Conservation (phyloP, 169 alveolate species). For the Eimeria necatrix region DNA sequence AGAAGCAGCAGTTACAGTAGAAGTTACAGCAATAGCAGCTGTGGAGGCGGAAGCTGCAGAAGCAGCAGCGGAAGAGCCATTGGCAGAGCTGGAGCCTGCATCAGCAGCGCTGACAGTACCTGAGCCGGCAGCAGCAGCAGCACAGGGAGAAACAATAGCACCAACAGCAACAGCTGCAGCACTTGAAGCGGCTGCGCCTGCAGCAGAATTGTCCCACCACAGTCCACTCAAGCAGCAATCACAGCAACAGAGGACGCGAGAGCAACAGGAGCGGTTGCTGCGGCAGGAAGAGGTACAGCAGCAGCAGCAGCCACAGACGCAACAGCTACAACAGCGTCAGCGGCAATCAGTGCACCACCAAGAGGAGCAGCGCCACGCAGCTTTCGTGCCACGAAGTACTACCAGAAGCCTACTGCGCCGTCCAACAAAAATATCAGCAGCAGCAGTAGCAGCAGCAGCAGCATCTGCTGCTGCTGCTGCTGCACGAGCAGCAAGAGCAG, state of each 20-base stretch:
- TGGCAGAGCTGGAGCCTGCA: not conserved
- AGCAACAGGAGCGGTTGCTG: not conserved
- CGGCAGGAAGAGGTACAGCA: not conserved
- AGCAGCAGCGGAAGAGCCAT: not conserved
- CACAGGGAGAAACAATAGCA: not conserved
- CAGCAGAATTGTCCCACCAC: too few relatives aligned
- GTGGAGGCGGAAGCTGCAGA: not conserved
- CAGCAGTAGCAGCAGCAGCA: slow-evolving; percentile 14
- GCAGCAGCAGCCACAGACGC: not conserved
- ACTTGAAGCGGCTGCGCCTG: too few relatives aligned
- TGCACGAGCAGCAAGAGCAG: slow-evolving; percentile 18
- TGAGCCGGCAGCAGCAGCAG: not conserved
- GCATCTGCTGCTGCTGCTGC: not conserved
- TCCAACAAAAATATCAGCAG: not conserved
- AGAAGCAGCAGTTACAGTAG: not conserved
- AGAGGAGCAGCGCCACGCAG: not conserved
- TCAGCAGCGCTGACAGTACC: not conserved
- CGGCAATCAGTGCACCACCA: not conserved
- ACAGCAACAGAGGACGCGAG: too few relatives aligned
- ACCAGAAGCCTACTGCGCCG: not conserved
- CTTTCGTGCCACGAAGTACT: not conserved
- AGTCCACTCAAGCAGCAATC: too few relatives aligned
- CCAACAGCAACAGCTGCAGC: slow-evolving; percentile 6
- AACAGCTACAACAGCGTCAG: not conserved
- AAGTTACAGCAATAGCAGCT: not conserved